Conservation (phyloP, 2,329 filamentous ascomycete species). For the Canariomyces notabilis region DNA sequence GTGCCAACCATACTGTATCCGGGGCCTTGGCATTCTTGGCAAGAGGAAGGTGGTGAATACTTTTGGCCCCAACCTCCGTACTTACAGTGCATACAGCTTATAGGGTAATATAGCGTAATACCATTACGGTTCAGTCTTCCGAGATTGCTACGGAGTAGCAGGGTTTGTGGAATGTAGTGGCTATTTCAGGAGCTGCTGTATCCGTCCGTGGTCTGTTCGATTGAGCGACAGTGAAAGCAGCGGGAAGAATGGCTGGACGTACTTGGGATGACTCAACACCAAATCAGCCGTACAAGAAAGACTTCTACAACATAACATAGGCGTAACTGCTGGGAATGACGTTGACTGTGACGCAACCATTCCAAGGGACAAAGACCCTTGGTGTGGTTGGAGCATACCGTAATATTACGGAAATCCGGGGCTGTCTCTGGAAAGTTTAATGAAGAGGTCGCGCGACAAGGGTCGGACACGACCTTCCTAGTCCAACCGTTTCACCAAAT, state of each 20-base stretch:
- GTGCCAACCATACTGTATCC: too few relatives aligned
- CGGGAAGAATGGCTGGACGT: too few relatives aligned
- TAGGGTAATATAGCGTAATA: conserved; percentile 5
- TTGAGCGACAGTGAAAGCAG: not conserved
- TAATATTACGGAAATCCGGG: not conserved
- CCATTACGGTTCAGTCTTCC: conserved; percentile 1
- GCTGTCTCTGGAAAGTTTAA: conserved; percentile 5
- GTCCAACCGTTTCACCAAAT: conserved; percentile 9
- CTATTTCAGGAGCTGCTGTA: not conserved
- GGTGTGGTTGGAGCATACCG: conserved; percentile 1
- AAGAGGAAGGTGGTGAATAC: too few relatives aligned
- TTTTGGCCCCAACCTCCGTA: too few relatives aligned
- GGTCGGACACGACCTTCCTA: conserved; percentile 3
- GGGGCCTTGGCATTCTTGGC: too few relatives aligned
- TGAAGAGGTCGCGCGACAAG: conserved; percentile 11
- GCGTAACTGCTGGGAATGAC: not conserved
- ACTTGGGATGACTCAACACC: too few relatives aligned
- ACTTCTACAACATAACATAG: too few relatives aligned
- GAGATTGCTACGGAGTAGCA: conserved; percentile 11
- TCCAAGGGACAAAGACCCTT: not conserved
- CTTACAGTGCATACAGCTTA: too few relatives aligned
- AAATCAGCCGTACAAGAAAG: too few relatives aligned
- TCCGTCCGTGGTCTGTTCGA: not conserved
- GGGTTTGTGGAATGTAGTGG: not conserved
- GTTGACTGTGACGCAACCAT: not conserved